Conservation (phyloP, 495 filamentous ascomycete genomes). For the Aspergillus steynii region DNA sequence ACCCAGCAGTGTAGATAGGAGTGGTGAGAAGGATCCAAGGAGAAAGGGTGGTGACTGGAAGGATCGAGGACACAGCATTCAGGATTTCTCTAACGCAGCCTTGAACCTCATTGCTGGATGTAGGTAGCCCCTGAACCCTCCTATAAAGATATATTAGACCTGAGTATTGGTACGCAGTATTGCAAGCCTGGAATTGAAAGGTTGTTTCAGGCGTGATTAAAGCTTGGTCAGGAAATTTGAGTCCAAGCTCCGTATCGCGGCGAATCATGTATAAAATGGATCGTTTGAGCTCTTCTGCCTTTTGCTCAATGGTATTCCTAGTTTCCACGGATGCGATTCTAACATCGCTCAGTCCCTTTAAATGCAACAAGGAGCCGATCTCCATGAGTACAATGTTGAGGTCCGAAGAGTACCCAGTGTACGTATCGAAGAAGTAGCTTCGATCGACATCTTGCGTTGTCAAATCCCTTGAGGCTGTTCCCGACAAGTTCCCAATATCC, state of each 20-base stretch:
- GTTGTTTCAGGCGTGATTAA: not conserved
- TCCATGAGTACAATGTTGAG: not conserved
- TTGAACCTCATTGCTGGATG: not conserved
- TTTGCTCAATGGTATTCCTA: not conserved
- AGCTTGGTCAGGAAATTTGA: not conserved
- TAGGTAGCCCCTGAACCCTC: not conserved
- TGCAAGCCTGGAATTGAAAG: not conserved
- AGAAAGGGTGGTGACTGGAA: not conserved
- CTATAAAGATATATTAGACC: not conserved
- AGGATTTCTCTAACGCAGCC: not conserved
- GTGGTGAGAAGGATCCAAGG: not conserved
- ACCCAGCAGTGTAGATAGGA: not conserved
- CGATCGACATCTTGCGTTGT: not conserved
- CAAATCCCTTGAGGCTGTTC: not conserved
- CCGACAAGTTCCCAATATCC: not conserved
- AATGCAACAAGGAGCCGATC: not conserved
- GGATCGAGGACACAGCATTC: not conserved
- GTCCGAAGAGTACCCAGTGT: not conserved
- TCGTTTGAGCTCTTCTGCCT: not conserved
- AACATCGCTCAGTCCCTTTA: not conserved
- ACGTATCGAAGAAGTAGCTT: not conserved
- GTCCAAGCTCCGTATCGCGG: not conserved
- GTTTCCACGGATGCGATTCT: not conserved
- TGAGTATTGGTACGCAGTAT: not conserved
- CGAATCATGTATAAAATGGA: not conserved